Percentiles rank a stretch among this genome's conserved stretches.
Conservation (phyloP, 441 rosid species). For the Gossypium aridum region DNA sequence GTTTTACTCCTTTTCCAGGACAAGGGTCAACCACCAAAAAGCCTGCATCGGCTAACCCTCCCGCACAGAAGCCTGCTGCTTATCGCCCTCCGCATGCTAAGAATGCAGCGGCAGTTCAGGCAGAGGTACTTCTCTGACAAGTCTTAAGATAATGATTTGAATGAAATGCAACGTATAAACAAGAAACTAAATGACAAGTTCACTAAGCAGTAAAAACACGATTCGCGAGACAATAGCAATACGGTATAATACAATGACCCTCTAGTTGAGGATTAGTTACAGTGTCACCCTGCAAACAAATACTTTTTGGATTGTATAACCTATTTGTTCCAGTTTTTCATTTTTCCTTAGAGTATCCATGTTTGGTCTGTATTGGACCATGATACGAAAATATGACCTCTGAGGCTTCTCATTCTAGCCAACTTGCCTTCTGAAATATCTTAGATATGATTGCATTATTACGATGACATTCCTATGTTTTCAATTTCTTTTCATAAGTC, state of each 20-base stretch:
- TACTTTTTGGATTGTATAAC: neutral
- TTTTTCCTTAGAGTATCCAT: neutral
- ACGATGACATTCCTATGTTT: neutral
- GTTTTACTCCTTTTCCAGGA: conserved; percentile 30
- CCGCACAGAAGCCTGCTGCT: conserved; percentile 55
- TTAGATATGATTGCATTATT: neutral
- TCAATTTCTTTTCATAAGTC: neutral
- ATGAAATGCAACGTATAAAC: neutral
- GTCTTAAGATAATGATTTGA: neutral
- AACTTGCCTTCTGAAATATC: neutral
- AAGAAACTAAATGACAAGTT: neutral
- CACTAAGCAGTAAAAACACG: neutral
- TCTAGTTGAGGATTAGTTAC: neutral
- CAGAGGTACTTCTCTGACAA: conserved; percentile 49
- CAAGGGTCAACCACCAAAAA: conserved; percentile 59
- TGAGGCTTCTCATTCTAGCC: neutral
- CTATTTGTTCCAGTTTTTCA: neutral
- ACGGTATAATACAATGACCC: neutral
- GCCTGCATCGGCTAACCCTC: conserved; percentile 31
- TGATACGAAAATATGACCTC: neutral
- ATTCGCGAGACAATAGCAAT: neutral
- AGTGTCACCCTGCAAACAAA: neutral
- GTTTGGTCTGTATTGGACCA: neutral
- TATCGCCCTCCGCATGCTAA: conserved; percentile 95
- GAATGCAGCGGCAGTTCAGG: conserved; percentile 66